phyloP scores from a whole-genome alignment of 176 grass and related monocot genomes.

The Secale cereale region DNA sequence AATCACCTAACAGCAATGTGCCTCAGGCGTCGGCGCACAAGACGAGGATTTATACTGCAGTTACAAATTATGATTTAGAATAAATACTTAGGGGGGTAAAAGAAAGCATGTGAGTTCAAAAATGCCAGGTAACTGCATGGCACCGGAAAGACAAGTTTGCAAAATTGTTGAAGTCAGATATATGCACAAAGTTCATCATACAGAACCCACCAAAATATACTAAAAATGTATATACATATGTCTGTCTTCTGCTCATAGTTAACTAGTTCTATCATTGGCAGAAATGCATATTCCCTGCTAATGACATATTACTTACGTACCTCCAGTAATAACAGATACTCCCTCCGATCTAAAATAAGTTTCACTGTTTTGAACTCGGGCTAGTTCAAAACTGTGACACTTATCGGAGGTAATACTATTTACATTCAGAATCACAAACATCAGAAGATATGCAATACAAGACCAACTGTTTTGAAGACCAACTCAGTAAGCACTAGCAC shows the following conservation, averaged over 20 bases:
- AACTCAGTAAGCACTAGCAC: slow-evolving; percentile 1
- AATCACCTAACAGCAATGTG: slow-evolving; percentile 84
- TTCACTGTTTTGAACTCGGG: no score
- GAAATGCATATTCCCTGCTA: background rate
- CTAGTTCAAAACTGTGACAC: no score
- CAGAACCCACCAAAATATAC: background rate
- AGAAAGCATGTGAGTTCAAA: background rate
- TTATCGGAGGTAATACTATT: background rate
- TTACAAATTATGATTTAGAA: slow-evolving; percentile 14
- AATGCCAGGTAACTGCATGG: background rate
- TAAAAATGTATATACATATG: background rate
- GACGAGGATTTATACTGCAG: slow-evolving; percentile 89
- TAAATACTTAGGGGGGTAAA: background rate
- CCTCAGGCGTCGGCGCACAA: slow-evolving; percentile 77
- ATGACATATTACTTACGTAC: background rate
- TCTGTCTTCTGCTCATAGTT: background rate
- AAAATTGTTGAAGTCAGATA: background rate
- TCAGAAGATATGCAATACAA: background rate
- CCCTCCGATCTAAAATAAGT: no score
- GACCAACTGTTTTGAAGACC: background rate
- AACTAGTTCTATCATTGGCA: background rate
- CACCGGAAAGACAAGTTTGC: background rate
- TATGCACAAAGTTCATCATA: background rate
- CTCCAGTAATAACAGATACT: background rate
- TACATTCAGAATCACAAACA: background rate